Evolutionary conservation across 2,329 filamentous ascomycete species (phyloP).

Genomic region (Diplodia mutila): DNA sequence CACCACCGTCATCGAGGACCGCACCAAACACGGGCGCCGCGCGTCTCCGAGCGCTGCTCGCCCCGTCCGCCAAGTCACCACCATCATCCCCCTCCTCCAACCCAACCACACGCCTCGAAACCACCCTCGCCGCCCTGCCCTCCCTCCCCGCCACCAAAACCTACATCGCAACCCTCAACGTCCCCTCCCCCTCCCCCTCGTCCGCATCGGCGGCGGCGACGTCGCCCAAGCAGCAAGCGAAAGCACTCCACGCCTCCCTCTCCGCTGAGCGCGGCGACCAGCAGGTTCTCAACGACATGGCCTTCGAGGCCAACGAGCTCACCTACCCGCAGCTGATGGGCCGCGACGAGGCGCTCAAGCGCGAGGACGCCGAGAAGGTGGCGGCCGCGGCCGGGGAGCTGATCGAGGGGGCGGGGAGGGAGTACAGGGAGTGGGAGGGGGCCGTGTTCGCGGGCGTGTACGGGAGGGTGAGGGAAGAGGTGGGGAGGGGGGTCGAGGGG

Average conservation of each 20-base stretch:
- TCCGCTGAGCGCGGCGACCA: slow-evolving; percentile 53
- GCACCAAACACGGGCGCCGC: slow-evolving; percentile 28
- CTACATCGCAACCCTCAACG: slow-evolving; percentile 29
- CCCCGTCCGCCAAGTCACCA: slow-evolving; percentile 23
- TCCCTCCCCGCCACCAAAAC: not conserved
- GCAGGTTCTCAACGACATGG: slow-evolving; percentile 57
- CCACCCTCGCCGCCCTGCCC: slow-evolving; percentile 2
- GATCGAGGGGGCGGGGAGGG: slow-evolving; percentile 51
- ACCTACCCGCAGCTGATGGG: slow-evolving; percentile 61
- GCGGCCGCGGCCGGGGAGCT: slow-evolving; percentile 36
- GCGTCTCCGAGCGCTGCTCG: slow-evolving; percentile 33
- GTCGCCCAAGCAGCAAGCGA: not conserved
- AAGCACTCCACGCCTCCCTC: not conserved
- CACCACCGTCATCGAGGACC: slow-evolving; percentile 27
- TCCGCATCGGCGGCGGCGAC: too few species aligned
- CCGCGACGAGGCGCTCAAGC: slow-evolving; percentile 60
- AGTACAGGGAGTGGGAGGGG: slow-evolving; percentile 55
- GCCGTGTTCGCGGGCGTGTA: slow-evolving; percentile 57
- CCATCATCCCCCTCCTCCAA: slow-evolving; percentile 32
- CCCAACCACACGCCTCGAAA: slow-evolving; percentile 27
- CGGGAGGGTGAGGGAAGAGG: slow-evolving; percentile 53
- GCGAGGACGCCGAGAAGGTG: slow-evolving; percentile 44
- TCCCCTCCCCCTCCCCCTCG: slow-evolving; percentile 53
- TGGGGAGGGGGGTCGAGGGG: slow-evolving; percentile 52
- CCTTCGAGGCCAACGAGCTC: slow-evolving; percentile 61